Evolutionary conservation across 2,329 filamentous ascomycete species (phyloP).

Genomic region (Microdochium nivale): DNA sequence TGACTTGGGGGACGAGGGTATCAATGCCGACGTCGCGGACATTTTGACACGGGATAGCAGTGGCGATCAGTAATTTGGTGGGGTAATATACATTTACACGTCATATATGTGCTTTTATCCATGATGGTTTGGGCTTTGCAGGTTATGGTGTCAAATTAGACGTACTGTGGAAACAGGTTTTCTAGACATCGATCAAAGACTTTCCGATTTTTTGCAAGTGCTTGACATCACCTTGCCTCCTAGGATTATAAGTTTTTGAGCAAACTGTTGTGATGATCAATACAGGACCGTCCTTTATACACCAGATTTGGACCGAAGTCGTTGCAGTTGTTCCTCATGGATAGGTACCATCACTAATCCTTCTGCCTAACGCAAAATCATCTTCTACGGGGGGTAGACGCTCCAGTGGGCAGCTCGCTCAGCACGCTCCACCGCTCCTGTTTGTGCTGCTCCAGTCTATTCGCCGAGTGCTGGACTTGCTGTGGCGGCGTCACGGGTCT

Average conservation of each 20-base stretch:
- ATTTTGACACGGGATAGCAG: slow-evolving; percentile 38
- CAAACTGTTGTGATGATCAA: too few relatives aligned
- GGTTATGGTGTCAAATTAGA: too few relatives aligned
- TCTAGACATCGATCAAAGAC: too few relatives aligned
- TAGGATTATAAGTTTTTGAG: too few relatives aligned
- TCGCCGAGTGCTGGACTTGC: neutral
- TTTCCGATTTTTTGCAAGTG: too few relatives aligned
- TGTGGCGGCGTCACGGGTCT: neutral
- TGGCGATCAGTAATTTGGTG: slow-evolving; percentile 1
- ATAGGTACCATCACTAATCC: too few relatives aligned
- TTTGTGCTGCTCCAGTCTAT: neutral
- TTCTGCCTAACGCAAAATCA: neutral
- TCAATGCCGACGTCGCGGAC: slow-evolving; percentile 48
- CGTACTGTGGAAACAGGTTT: too few relatives aligned
- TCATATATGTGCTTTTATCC: too few relatives aligned
- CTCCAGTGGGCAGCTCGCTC: neutral
- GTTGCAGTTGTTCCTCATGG: too few relatives aligned
- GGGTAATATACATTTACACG: neutral
- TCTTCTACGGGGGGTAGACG: neutral
- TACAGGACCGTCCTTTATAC: too few relatives aligned
- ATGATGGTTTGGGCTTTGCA: too few relatives aligned
- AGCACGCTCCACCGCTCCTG: neutral
- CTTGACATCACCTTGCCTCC: neutral
- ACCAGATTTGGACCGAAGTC: too few relatives aligned
- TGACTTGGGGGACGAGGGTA: slow-evolving; percentile 43